Percentiles rank a stretch among this genome's conserved stretches.
Evolutionary conservation across 2,329 filamentous ascomycete genomes (phyloP).

Genomic region (Beauveria australis): DNA sequence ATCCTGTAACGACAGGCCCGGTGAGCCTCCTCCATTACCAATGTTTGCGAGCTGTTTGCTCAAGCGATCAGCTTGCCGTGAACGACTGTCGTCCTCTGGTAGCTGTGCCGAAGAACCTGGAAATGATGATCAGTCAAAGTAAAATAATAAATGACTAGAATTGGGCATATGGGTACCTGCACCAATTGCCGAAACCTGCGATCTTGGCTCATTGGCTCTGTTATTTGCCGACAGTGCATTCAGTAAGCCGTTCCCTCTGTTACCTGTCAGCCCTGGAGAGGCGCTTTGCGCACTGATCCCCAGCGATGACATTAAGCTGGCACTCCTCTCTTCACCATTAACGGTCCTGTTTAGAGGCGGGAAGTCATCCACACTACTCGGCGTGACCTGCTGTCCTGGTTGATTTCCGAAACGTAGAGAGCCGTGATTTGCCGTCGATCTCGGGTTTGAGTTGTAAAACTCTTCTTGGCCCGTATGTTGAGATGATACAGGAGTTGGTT

Average conservation of each 20-base stretch:
- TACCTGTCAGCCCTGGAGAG: constrained; percentile 29
- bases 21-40: not conserved
- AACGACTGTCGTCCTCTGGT: not conserved
- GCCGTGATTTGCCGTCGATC: constrained; percentile 30
- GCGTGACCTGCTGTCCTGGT: constrained; percentile 36
- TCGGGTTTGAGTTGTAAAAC: constrained; percentile 33
- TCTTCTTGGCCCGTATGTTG: constrained; percentile 45
- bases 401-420: constrained; percentile 49
- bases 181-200: constrained; percentile 35
- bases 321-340: constrained; percentile 49
- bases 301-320: constrained; percentile 44
- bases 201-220: constrained; percentile 39
- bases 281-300: constrained; percentile 43
- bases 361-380: constrained; percentile 50
- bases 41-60: constrained; percentile 4
- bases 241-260: constrained; percentile 52
- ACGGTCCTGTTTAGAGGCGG: constrained; percentile 51
- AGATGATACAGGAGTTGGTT: constrained; percentile 40
- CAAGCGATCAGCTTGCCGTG: not conserved
- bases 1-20: not conserved
- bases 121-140: not conserved
- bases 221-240: constrained; percentile 56
- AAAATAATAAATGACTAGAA: too few species aligned
- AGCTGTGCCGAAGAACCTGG: not conserved
- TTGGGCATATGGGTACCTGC: constrained; percentile 16